Base-by-base conservation (phyloP, 2,329 filamentous ascomycete species). In the Penicillium verrucosum region DNA sequence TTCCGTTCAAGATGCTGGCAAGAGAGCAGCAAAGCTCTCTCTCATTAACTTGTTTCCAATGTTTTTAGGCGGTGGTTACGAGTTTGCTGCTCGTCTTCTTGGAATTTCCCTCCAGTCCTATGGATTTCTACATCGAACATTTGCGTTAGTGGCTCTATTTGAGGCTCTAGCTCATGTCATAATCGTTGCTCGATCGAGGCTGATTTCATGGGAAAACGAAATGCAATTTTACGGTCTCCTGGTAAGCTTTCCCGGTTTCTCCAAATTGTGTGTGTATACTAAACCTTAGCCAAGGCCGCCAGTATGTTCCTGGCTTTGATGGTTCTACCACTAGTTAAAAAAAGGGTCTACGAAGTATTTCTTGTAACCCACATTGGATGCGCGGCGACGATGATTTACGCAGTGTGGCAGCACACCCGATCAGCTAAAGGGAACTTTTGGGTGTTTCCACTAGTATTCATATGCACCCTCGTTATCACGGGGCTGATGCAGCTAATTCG, bases 281-380 rank as follows among this genome's bases (percentile, higher is more conserved):
- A 18, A 23, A 44, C 44, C n/a, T 45, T 5, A 36, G 34, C 34
- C 3, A 34, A 60, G 58, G 42, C 54, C 12, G 48, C 41, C n/a
- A 48, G 60, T 50, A 46, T 62, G 37, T 41, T 64, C 4, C 46
- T 60, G 16, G 47, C 60, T 38, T 50, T 62, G 0, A 21, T 54
- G 12, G 23, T 60, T n/a, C 29, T 64, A 7, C 62, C 54, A 10
- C 12, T 62, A 23, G 52, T 64, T 5, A 59, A 51, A 37, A 62
- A 58, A 46, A 44, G 60, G 49, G 54, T 64, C 21, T 64, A 64
- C 23, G 49, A 64, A 42, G 36, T 64, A 14, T 64, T 64, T 29
- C 46, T 62, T n/a, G 10, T 54, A 8, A 57, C 53, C 12, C 47
- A 64, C 25, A 40, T 58, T 14, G 49, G 10, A 18, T 58, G 46